phyloP scores from a whole-genome alignment of 768 basidiomycete species.

The Mrakia hoshinonis region DNA sequence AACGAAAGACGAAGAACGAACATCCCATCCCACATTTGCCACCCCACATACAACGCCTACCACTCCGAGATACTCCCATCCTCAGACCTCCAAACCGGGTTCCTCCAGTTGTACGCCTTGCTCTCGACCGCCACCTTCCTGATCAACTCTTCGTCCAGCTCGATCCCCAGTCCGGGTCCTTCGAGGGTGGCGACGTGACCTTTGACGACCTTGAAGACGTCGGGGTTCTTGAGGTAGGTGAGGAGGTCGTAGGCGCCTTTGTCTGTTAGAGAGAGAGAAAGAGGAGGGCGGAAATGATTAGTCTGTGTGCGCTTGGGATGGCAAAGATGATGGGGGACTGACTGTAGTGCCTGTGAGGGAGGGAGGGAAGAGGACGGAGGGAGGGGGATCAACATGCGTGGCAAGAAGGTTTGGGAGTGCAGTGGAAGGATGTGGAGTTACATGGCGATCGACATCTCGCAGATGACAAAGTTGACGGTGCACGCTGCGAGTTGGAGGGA shows the following conservation, averaged over 20 bases:
- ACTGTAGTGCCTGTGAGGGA: slow-evolving; percentile 68
- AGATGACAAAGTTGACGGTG: slow-evolving; percentile 51
- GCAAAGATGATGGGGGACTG: no score
- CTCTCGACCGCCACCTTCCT: slow-evolving; percentile 35
- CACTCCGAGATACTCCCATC: slow-evolving; percentile 54
- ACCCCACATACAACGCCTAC: slow-evolving; percentile 40
- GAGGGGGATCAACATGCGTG: background rate
- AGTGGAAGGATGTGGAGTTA: background rate
- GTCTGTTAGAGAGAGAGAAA: no score
- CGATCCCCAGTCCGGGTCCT: slow-evolving; percentile 52
- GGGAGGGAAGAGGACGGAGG: slow-evolving; percentile 31
- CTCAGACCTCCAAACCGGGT: slow-evolving; percentile 51
- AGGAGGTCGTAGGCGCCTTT: slow-evolving; percentile 49
- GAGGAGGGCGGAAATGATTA: no score
- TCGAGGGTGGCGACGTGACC: slow-evolving; percentile 48
- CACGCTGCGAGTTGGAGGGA: slow-evolving; percentile 53
- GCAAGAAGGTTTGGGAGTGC: background rate
- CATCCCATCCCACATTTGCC: no score
- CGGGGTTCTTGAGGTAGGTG: slow-evolving; percentile 49
- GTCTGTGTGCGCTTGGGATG: no score
- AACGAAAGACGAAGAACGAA: no score
- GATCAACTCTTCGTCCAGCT: slow-evolving; percentile 55
- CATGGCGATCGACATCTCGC: slow-evolving; percentile 30
- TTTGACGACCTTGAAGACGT: slow-evolving; percentile 50
- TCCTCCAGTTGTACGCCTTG: slow-evolving; percentile 48